Evolutionary conservation across 2,329 filamentous ascomycete species (phyloP), one percentile per base, ranked within the genome.

Genomic region (Scedosporium apiospermum): DNA sequence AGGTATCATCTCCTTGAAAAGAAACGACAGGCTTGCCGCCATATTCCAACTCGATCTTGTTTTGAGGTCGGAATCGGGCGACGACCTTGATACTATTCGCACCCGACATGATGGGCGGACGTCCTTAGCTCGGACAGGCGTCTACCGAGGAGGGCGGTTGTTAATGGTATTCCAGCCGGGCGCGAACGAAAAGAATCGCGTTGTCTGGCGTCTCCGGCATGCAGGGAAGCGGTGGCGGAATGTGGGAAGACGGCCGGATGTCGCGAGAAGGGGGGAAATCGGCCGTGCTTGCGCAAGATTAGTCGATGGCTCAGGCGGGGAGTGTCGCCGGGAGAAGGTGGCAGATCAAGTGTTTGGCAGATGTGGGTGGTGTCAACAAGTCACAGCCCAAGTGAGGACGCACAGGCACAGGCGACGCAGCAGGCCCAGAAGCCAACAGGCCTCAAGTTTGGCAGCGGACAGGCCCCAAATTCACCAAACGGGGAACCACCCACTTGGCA

Each of bases 51-150:
- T 99, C 95, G 76, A 95, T 78, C 79, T 91, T 91, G 82, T 99
- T 99, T 79, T 97, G 93, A 70, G 95, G 95, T 73, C 95, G 87
- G 79, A 99, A 99, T 72, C 95, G 91, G 81, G 93, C 93, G 75
- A 99, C 93, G 75, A 99, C 95, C 90, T 84, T 88, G 81, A 89
- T 88, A 72, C 81, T 87, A 73, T 86, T 85, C 70, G 79, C 78
- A 75, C 63, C 62, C 73, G 82, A 84, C 81, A 82, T 83, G 74
- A 69, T 76, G 77, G 49, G 34, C 27, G 26, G 21, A 23, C 12
- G 27, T 27, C 34, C 30, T n/a, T 34, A 34, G 6, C n/a, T 30
- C 41, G 49, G 30, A 41, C 23, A 61, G 23, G 51, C 23, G 51
- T 21, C 23, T 55, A 23, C 51, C 51, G 51, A 5, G 21, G 21